These are phyloP conservation scores for Fusarium udum DNA, from an alignment of 2,329 filamentous ascomycete genomes.

Conservation along the genomic window DNA sequence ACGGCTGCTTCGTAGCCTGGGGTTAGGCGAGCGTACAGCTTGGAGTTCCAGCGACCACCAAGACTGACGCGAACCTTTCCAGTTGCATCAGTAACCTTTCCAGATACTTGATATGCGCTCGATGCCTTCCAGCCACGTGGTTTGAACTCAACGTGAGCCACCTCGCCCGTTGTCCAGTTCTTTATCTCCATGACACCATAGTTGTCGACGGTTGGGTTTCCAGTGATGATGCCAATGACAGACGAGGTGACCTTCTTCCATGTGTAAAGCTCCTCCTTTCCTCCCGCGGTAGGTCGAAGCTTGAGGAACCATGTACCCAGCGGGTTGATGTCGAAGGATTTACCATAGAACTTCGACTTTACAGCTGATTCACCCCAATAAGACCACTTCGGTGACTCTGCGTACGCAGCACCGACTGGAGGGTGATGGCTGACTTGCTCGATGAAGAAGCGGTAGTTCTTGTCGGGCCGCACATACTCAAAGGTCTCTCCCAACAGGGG, in stretches of 20 bases:
- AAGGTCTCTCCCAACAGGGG: conserved; percentile 96
- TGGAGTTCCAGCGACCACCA: conserved; percentile 96
- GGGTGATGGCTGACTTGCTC: conserved; percentile 99
- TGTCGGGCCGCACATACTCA: conserved; percentile 94
- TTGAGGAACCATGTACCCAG: conserved; percentile 96
- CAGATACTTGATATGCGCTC: conserved; percentile 87
- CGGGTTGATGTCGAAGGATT: conserved; percentile 96
- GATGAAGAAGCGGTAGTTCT: conserved; percentile 97
- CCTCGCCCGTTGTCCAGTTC: conserved; percentile 95
- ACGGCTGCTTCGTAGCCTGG: conserved; percentile 86
- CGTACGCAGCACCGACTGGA: conserved; percentile 90
- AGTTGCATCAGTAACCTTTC: conserved; percentile 81
- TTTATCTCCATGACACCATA: conserved; percentile 97
- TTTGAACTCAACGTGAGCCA: conserved; percentile 92
- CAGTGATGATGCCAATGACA: conserved; percentile 98
- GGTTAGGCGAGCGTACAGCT: conserved; percentile 91
- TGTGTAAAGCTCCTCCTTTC: conserved; percentile 88
- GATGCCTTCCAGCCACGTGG: conserved; percentile 94
- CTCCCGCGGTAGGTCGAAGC: conserved; percentile 78
- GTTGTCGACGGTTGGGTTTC: conserved; percentile 96
- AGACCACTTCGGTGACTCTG: conserved; percentile 92
- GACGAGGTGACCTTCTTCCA: conserved; percentile 99
- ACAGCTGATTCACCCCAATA: conserved; percentile 97
- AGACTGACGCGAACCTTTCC: conserved; percentile 89
- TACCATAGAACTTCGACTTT: conserved; percentile 96